A percentile compares a stretch with the other conserved stretches of the same genome.
These are phyloP conservation scores for Epichloe uncinata DNA, from an alignment of 2,329 filamentous ascomycete species.

Conservation along the genomic window DNA sequence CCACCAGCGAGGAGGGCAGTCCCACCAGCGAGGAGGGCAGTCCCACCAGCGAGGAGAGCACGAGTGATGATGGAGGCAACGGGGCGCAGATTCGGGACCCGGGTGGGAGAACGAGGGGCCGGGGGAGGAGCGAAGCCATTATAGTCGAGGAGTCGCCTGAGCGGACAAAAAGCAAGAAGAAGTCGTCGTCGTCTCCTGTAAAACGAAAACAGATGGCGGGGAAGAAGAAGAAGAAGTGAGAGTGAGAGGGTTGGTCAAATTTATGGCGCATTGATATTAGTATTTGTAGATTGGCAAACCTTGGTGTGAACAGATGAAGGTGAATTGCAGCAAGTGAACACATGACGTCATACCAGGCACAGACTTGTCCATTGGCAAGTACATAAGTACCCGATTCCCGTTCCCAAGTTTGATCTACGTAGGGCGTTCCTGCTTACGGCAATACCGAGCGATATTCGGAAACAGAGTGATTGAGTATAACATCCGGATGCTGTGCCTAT, in stretches of 20 bases:
- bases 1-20: no score
- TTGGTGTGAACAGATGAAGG: not conserved
- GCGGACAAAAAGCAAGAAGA: constrained; percentile 26
- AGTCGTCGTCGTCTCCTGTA: constrained; percentile 26
- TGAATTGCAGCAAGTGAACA: not conserved
- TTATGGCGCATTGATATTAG: not conserved
- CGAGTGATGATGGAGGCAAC: constrained; percentile 24
- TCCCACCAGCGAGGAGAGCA: constrained; percentile 22
- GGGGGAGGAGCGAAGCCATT: constrained; percentile 23
- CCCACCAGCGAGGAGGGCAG: no score
- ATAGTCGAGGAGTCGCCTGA: constrained; percentile 25
- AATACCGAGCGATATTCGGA: no score
- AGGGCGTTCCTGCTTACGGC: no score
- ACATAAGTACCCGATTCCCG: no score
- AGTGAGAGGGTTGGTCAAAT: no score
- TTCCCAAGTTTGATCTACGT: no score
- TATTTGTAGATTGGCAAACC: not conserved
- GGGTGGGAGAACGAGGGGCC: not conserved
- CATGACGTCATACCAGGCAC: no score
- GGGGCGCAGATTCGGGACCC: constrained; percentile 21
- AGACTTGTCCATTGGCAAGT: no score
- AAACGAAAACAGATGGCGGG: constrained; percentile 26
- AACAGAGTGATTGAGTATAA: no score
- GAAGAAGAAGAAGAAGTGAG: constrained; percentile 18
- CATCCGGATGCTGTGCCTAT: no score